Evolutionary conservation across 140 eudicot species (phyloP).

Genomic region (Senecio squalidus): DNA sequence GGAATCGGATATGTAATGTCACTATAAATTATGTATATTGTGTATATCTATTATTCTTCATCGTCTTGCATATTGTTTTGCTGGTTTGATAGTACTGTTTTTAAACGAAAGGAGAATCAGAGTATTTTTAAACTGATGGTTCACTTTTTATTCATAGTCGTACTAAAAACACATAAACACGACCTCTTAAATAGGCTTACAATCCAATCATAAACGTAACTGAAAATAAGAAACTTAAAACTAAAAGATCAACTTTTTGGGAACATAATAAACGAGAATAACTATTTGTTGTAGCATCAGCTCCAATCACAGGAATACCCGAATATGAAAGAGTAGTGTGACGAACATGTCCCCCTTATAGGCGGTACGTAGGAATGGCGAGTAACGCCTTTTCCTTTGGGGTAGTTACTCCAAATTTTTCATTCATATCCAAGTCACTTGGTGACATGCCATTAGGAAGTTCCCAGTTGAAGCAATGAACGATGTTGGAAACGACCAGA

Average conservation of each 20-base stretch:
- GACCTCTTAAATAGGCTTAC: too few species aligned
- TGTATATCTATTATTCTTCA: background rate
- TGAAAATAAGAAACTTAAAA: too few species aligned
- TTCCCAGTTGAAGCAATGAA: slow-evolving; percentile 9
- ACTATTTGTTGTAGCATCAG: too few species aligned
- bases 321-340: too few species aligned
- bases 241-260: too few species aligned
- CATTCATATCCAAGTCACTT: slow-evolving; percentile 10
- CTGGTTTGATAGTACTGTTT: background rate
- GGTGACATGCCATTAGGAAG: slow-evolving; percentile 17
- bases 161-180: too few species aligned
- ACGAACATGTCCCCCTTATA: background rate
- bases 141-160: too few species aligned
- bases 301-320: too few species aligned
- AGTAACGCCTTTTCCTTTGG: slow-evolving; percentile 13
- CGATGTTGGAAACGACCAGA: slow-evolving; percentile 18
- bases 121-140: too few species aligned
- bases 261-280: too few species aligned
- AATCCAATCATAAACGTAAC: too few species aligned
- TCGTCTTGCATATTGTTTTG: background rate
- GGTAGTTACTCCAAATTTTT: slow-evolving; percentile 14
- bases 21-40: background rate
- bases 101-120: too few species aligned
- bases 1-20: background rate
- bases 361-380: slow-evolving; percentile 4